Evolutionary conservation across 257 asterid genomes (phyloP), one percentile per base, ranked within the genome.

Genomic region (Nemophila menziesii): DNA sequence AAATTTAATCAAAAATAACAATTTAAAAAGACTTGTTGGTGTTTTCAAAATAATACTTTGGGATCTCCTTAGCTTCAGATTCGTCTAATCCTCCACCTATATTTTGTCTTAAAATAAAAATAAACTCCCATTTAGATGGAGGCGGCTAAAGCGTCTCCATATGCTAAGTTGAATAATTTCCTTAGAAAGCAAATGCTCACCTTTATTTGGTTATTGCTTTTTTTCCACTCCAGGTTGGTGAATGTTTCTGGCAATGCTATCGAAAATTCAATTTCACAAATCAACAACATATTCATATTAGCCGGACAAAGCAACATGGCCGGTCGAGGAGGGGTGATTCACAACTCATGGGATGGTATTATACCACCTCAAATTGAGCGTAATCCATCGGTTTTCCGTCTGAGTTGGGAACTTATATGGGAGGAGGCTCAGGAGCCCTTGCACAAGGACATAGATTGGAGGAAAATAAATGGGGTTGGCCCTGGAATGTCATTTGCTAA

Each of bases 271-370:
- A 11, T 26, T 29, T 29, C 4, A 53, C 61, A 20, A 16, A 38
- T 52, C 10, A 58, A 11, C 1, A 65, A 63, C 66, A 74, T 82
- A 22, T 77, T 79, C 71, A 33, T 86, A 39, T 64, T 86, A n/a
- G 94, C 79, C 37, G 94, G 97, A 13, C 93, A 86, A 15, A 82
- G 97, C 59, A 86, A 86, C 64, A 86, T 86, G 97, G 46, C 97
- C 1, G 97, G 97, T 20, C 74, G 94, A 3, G 97, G 92, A 0
- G 94, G 92, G 3, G 80, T 73, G 1, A 20, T 27, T 1, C 49
- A 51, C 5, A 49, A 8, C 56, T 50, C 63, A 0, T 86, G 96
- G 96, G 79, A 86, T n/a, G 69, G 71, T 1, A 3, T 60, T 2
- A 53, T 82, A n/a, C 94, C 94, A 0, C 64, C 58, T 0, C 60